Evolutionary conservation across 106 monocot species (phyloP).

Genomic region (Platanthera zijinensis): DNA sequence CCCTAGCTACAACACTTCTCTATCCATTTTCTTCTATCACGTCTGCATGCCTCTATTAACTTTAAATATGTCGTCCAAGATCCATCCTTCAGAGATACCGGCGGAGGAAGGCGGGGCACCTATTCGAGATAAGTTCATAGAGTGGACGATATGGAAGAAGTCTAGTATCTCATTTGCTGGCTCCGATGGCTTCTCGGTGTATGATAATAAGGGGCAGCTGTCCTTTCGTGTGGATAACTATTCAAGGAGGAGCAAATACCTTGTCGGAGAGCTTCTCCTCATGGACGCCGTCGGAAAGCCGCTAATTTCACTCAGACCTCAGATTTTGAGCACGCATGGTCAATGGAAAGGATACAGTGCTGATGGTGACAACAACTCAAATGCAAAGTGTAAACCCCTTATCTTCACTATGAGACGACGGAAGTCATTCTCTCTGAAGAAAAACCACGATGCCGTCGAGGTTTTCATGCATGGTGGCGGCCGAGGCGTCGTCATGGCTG

Average conservation of each 20-base stretch:
- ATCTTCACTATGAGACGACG: conserved; percentile 43
- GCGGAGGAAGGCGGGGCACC: background rate
- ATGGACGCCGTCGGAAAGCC: conserved; percentile 58
- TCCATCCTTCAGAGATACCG: background rate
- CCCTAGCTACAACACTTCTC: too few relatives aligned
- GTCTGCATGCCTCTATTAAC: too few relatives aligned
- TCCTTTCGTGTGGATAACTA: conserved; percentile 86
- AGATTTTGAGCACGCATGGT: conserved; percentile 62
- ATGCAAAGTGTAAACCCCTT: too few relatives aligned
- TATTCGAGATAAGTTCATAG: background rate
- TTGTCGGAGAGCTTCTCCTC: conserved; percentile 47
- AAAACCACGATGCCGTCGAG: conserved; percentile 15
- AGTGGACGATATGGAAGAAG: conserved; percentile 84
- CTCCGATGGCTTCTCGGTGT: conserved; percentile 78
- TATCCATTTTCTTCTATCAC: too few relatives aligned
- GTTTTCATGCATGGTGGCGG: conserved; percentile 28
- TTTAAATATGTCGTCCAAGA: background rate
- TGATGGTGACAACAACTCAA: too few relatives aligned
- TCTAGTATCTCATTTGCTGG: conserved; percentile 87
- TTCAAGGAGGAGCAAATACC: conserved; percentile 51
- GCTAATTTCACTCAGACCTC: conserved; percentile 48
- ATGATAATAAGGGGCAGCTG: conserved; percentile 41
- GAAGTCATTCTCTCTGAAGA: conserved; percentile 15
- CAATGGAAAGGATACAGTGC: conserved; percentile 53
- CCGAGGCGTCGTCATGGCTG: background rate